Percentiles rank a stretch among this genome's conserved stretches.
Conservation (phyloP, 2,329 filamentous ascomycete species). For the Blastomyces emzantsi region DNA sequence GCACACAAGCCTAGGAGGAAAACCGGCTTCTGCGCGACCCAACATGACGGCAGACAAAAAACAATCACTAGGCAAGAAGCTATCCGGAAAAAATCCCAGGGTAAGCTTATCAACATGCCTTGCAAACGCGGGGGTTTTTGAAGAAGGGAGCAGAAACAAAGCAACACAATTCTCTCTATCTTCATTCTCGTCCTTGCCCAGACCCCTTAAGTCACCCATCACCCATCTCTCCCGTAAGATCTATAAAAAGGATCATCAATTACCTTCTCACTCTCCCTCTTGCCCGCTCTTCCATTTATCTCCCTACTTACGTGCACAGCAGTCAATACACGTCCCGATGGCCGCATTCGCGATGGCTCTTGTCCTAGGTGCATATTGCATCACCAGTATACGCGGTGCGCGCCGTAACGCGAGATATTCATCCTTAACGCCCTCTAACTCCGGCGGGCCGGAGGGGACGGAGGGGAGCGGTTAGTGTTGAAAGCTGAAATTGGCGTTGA, state of each 20-base stretch:
- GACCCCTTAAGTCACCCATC: background rate
- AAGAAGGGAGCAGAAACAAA: no score
- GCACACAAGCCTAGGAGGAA: no score
- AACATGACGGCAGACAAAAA: background rate
- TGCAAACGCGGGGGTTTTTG: background rate
- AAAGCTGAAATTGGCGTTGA: background rate
- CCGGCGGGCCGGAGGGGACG: background rate
- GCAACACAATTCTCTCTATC: background rate
- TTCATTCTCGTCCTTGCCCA: background rate
- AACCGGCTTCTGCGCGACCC: background rate
- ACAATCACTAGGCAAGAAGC: slow-evolving; percentile 13
- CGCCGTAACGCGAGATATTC: slow-evolving; percentile 50
- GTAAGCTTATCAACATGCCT: slow-evolving; percentile 14
- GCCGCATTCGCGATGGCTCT: slow-evolving; percentile 55
- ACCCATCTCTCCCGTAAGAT: background rate
- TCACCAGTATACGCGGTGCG: slow-evolving; percentile 57
- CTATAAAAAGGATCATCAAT: background rate
- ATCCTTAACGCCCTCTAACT: background rate
- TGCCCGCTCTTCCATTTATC: background rate
- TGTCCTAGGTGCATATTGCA: slow-evolving; percentile 51
- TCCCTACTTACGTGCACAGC: background rate
- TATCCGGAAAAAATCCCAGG: slow-evolving; percentile 17
- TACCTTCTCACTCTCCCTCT: background rate
- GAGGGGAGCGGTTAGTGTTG: background rate
- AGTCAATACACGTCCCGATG: slow-evolving; percentile 44